Evolutionary conservation across 2,329 filamentous ascomycete species (phyloP).

Genomic region (Volutella citrinella): DNA sequence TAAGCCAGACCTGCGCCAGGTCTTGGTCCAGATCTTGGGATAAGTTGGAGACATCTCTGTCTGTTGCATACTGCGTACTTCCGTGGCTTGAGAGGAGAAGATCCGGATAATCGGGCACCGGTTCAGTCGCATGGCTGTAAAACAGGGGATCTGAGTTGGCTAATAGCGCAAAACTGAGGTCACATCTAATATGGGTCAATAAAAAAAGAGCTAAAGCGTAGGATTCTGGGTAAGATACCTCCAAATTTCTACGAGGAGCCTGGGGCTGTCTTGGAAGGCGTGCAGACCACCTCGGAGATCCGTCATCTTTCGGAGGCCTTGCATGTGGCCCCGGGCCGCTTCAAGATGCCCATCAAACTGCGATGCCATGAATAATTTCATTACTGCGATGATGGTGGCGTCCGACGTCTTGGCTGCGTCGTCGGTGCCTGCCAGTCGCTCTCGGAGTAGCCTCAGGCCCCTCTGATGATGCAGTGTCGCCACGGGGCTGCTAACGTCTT

Average conservation of each 20-base stretch:
- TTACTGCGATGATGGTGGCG: constrained; percentile 4
- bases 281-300: constrained; percentile 5
- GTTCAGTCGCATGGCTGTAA: constrained; percentile 2
- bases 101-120: constrained; percentile 1
- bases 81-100: not conserved
- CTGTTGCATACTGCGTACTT: not conserved
- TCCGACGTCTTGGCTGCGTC: constrained; percentile 3
- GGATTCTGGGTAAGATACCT: constrained; percentile 5
- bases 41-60: not conserved
- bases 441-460: constrained; percentile 7
- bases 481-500: not conserved
- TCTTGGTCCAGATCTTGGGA: constrained; percentile 10
- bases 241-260: constrained; percentile 4
- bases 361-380: constrained; percentile 5
- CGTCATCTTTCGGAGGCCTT: constrained; percentile 8
- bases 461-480: constrained; percentile 7
- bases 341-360: constrained; percentile 4
- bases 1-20: constrained; percentile 19
- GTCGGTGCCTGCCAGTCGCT: constrained; percentile 2
- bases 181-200: constrained; percentile 5
- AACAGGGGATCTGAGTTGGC: constrained; percentile 1
- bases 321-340: constrained; percentile 5
- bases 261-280: constrained; percentile 1
- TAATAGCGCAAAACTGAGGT: constrained; percentile 4
- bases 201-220: too few relatives aligned